Conservation (phyloP, 2,329 filamentous ascomycete genomes). For the Pochonia chlamydosporia region DNA sequence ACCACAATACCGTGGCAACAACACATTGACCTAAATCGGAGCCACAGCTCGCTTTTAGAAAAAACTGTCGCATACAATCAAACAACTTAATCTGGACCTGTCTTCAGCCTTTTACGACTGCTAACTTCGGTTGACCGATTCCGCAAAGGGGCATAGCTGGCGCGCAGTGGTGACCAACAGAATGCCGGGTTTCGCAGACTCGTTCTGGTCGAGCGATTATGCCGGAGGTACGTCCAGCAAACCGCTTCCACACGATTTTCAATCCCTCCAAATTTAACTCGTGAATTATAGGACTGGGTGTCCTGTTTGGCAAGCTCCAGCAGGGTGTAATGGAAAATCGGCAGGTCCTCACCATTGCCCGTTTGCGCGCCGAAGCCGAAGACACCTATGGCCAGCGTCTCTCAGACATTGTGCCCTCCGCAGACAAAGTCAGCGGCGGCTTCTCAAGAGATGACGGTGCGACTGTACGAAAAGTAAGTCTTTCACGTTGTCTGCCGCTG, state of each 20-base stretch:
- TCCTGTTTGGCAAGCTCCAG: slow-evolving; percentile 93
- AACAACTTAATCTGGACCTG: not conserved
- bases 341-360: slow-evolving; percentile 85
- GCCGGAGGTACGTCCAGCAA: slow-evolving; percentile 63
- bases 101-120: not conserved
- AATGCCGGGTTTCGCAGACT: slow-evolving; percentile 89
- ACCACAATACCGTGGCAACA: not conserved
- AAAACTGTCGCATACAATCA: not conserved
- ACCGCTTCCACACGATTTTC: not conserved
- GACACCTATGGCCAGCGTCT: slow-evolving; percentile 80
- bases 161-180: slow-evolving; percentile 23
- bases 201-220: slow-evolving; percentile 98
- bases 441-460: slow-evolving; percentile 92
- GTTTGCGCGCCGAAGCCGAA: slow-evolving; percentile 92
- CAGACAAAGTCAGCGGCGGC: slow-evolving; percentile 76
- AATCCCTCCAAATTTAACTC: not conserved
- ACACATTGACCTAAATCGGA: not conserved
- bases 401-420: slow-evolving; percentile 72
- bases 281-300: slow-evolving; percentile 61
- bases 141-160: not conserved
- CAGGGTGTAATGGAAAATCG: slow-evolving; percentile 94
- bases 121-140: not conserved
- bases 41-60: not conserved
- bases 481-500: not conserved
- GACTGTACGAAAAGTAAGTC: slow-evolving; percentile 79